A percentile compares a stretch with the other conserved stretches of the same genome.
These are phyloP conservation scores for Elaeis oleifera DNA, from an alignment of 202 grass and related monocot species.

Conservation along the genomic window DNA sequence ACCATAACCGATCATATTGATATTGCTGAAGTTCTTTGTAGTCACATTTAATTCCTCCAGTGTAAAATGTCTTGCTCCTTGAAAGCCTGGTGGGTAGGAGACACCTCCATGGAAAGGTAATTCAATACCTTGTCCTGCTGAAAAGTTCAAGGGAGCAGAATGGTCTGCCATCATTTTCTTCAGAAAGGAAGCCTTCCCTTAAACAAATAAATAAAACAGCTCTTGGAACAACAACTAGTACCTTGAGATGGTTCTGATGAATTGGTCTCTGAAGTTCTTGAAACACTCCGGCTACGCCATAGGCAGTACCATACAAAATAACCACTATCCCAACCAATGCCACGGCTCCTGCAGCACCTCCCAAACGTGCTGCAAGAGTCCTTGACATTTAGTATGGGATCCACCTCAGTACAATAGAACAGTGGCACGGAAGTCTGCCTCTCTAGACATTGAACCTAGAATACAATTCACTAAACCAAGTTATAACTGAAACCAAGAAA, in stretches of 20 bases:
- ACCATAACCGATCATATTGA: constrained; percentile 67
- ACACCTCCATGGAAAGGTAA: constrained; percentile 18
- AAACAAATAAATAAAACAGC: too few relatives aligned
- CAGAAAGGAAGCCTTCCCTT: too few relatives aligned
- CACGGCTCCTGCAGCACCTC: constrained; percentile 77
- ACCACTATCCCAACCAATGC: constrained; percentile 37
- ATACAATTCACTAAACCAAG: neutral
- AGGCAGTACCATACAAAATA: constrained; percentile 43
- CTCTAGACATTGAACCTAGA: constrained; percentile 20
- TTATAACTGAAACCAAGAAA: too few relatives aligned
- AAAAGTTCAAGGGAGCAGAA: constrained; percentile 7
- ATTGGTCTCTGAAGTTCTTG: constrained; percentile 66
- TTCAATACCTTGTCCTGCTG: constrained; percentile 19
- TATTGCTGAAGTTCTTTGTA: constrained; percentile 64
- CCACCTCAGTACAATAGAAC: constrained; percentile 13
- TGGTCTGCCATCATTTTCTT: neutral
- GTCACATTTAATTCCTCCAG: constrained; percentile 66
- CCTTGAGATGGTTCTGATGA: constrained; percentile 69
- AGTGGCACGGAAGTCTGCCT: neutral
- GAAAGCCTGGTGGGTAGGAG: constrained; percentile 30
- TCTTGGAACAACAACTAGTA: constrained; percentile 15
- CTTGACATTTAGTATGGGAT: constrained; percentile 62
- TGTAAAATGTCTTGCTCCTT: constrained; percentile 45
- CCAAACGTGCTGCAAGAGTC: constrained; percentile 65
- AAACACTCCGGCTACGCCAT: constrained; percentile 25